Conservation (phyloP, 2,329 filamentous ascomycete genomes). For the Fusarium redolens region DNA sequence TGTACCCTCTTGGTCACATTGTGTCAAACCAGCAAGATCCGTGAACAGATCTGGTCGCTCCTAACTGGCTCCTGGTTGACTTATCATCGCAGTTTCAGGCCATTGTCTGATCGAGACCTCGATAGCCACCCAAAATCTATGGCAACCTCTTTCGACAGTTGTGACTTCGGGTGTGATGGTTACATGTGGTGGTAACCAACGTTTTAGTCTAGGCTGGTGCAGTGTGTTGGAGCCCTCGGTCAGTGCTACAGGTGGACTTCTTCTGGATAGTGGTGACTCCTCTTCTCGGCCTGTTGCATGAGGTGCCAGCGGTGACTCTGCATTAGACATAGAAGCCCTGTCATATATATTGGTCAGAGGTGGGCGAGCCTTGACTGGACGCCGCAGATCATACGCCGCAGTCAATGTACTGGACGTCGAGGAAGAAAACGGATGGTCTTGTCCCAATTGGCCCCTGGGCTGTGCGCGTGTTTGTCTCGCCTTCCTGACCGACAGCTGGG, state of each 20-base stretch:
- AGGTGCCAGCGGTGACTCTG: background rate
- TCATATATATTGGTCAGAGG: constrained; percentile 37
- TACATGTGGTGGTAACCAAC: constrained; percentile 57
- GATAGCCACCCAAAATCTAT: constrained; percentile 61
- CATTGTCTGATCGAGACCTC: constrained; percentile 56
- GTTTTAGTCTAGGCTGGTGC: background rate
- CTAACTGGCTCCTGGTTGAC: background rate
- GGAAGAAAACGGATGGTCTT: background rate
- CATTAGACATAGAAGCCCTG: background rate
- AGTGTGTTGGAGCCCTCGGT: background rate
- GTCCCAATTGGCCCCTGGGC: background rate
- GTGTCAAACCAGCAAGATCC: constrained; percentile 1
- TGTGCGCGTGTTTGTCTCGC: constrained; percentile 23
- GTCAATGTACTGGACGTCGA: constrained; percentile 20
- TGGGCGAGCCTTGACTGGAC: constrained; percentile 26
- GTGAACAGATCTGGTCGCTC: constrained; percentile 13
- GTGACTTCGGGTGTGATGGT: constrained; percentile 56
- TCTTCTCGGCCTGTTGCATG: background rate
- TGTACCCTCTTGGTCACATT: constrained; percentile 39
- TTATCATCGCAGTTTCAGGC: background rate
- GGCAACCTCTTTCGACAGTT: constrained; percentile 48
- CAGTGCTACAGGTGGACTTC: background rate
- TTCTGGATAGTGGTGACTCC: background rate
- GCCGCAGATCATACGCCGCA: constrained; percentile 16
- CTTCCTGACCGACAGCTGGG: constrained; percentile 33